These are phyloP conservation scores for Simmondsia chinensis DNA, from an alignment of 148 eudicot genomes.

Conservation along the genomic window DNA sequence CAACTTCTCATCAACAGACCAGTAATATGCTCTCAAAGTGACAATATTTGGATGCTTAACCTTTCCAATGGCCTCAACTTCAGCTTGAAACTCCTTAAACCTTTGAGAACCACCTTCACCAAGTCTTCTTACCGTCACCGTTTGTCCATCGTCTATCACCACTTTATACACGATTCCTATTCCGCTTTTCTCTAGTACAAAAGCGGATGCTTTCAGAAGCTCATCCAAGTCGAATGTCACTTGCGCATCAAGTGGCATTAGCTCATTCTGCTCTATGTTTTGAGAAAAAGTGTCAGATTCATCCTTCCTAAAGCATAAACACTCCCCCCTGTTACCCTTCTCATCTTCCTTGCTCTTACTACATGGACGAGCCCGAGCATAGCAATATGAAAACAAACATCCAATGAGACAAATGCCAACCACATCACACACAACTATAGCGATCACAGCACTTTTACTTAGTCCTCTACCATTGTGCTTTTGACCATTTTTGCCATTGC, in stretches of 20 bases:
- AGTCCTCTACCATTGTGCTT: slow-evolving; percentile 45
- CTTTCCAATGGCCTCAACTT: slow-evolving; percentile 94
- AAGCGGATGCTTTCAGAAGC: slow-evolving; percentile 96
- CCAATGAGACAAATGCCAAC: slow-evolving; percentile 84
- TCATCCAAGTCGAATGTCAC: slow-evolving; percentile 81
- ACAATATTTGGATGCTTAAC: slow-evolving; percentile 81
- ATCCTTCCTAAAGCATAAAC: slow-evolving; percentile 79
- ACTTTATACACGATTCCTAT: slow-evolving; percentile 95
- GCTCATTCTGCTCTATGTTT: slow-evolving; percentile 76
- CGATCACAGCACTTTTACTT: slow-evolving; percentile 44
- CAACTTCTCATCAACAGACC: slow-evolving; percentile 97
- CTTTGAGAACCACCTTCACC: slow-evolving; percentile 98
- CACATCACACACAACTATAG: slow-evolving; percentile 62
- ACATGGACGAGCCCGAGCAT: slow-evolving; percentile 47
- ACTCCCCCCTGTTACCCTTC: slow-evolving; percentile 47
- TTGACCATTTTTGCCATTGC: slow-evolving; percentile 14
- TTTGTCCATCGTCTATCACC: slow-evolving; percentile 85
- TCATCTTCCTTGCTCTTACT: slow-evolving; percentile 38
- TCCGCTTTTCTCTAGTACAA: slow-evolving; percentile 91
- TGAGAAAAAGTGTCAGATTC: slow-evolving; percentile 83
- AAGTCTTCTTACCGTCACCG: slow-evolving; percentile 83
- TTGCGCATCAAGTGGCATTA: slow-evolving; percentile 61
- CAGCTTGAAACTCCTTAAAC: slow-evolving; percentile 85
- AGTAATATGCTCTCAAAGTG: slow-evolving; percentile 79
- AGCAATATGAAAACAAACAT: slow-evolving; percentile 75